Evolutionary conservation across 2,329 filamentous ascomycete genomes (phyloP).

Genomic region (Fusarium multiceps): DNA sequence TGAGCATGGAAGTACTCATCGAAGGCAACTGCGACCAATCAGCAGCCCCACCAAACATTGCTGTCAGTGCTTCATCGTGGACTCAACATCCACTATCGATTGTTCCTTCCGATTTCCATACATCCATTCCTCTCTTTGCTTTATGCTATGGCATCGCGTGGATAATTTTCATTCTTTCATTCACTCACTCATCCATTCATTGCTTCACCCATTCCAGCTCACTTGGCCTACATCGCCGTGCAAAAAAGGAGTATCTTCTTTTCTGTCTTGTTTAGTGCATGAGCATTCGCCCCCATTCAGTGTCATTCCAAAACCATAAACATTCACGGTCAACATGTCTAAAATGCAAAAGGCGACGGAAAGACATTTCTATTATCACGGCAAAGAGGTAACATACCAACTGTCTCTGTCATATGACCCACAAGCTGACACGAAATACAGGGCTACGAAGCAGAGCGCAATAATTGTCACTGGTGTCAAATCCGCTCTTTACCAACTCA

Average conservation of each 20-base stretch:
- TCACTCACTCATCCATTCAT: neutral
- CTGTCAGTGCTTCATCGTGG: constrained; percentile 7
- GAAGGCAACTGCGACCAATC: constrained; percentile 13
- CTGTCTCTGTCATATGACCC: neutral
- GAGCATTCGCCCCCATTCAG: neutral
- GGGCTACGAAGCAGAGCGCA: constrained; percentile 54
- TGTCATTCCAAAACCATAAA: neutral
- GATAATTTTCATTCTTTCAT: neutral
- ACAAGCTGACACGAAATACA: constrained; percentile 29
- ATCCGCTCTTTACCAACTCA: constrained; percentile 65
- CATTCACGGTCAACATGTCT: neutral
- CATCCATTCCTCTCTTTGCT: neutral
- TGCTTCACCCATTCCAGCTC: neutral
- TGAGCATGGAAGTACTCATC: neutral
- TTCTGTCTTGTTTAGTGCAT: neutral
- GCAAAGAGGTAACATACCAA: constrained; percentile 47
- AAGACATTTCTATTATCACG: constrained; percentile 64
- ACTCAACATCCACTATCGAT: neutral
- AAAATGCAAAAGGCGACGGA: constrained; percentile 60
- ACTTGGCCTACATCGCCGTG: neutral
- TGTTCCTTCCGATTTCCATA: neutral
- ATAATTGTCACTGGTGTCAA: constrained; percentile 71
- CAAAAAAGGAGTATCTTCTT: neutral
- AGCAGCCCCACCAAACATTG: constrained; percentile 11
- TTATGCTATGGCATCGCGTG: neutral